Percentiles rank a stretch among this genome's conserved stretches.
Conservation (phyloP, 768 basidiomycete species). For the Podaxis sp. region DNA sequence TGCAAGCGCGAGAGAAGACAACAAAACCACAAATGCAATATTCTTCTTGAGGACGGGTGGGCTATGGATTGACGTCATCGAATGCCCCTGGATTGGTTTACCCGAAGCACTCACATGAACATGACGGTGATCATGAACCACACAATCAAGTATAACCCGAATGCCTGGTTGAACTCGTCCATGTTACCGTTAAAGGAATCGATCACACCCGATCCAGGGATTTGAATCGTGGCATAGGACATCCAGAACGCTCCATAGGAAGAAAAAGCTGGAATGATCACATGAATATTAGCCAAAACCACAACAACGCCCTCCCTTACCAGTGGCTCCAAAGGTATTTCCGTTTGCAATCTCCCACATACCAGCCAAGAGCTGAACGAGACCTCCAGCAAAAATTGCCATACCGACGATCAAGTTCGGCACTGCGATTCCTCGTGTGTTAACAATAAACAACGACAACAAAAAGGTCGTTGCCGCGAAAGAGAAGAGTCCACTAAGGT, state of each 20-base stretch:
- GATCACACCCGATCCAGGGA: constrained; percentile 58
- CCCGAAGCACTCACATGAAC: constrained; percentile 45
- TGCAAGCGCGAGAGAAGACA: constrained; percentile 21
- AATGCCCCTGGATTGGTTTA: not conserved
- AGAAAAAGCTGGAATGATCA: constrained; percentile 47
- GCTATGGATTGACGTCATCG: constrained; percentile 13
- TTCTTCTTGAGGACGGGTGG: constrained; percentile 21
- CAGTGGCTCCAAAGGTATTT: constrained; percentile 63
- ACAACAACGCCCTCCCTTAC: constrained; percentile 33
- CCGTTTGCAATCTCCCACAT: constrained; percentile 72
- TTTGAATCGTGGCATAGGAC: constrained; percentile 65
- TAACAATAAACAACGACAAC: constrained; percentile 63
- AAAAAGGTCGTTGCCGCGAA: constrained; percentile 56
- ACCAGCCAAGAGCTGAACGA: constrained; percentile 76
- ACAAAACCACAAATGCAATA: constrained; percentile 22
- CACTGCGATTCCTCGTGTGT: constrained; percentile 39
- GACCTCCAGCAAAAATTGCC: constrained; percentile 70
- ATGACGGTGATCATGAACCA: constrained; percentile 67
- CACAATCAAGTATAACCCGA: constrained; percentile 63
- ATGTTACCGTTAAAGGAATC: constrained; percentile 38
- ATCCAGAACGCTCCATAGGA: constrained; percentile 80
- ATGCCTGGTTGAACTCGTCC: constrained; percentile 45
- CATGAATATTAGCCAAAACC: not conserved
- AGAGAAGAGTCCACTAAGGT: constrained; percentile 29
- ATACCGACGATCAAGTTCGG: constrained; percentile 73